Conservation (phyloP, 1,139 yeast genomes). For the Hyphopichia fennica region DNA sequence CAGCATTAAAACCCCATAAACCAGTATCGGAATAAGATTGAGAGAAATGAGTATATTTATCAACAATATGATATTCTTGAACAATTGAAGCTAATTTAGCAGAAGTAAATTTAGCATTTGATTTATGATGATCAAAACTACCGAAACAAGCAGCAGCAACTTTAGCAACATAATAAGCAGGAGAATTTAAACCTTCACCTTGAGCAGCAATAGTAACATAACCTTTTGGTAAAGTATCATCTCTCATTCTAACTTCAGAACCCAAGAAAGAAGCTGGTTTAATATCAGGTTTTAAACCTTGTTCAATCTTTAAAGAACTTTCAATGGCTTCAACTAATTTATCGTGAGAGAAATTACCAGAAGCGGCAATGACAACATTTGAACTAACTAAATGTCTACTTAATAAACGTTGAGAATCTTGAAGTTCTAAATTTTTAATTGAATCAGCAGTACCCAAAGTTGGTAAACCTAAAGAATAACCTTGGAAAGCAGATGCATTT, state of each 20-base stretch:
- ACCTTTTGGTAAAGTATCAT: slow-evolving; percentile 80
- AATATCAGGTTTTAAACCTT: slow-evolving; percentile 56
- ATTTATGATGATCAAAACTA: slow-evolving; percentile 51
- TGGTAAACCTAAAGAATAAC: slow-evolving; percentile 76
- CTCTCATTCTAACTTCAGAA: slow-evolving; percentile 84
- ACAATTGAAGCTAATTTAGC: slow-evolving; percentile 80
- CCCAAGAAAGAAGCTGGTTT: slow-evolving; percentile 69
- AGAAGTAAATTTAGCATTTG: slow-evolving; percentile 68
- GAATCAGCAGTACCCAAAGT: slow-evolving; percentile 70
- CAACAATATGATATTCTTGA: slow-evolving; percentile 71
- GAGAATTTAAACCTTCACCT: slow-evolving; percentile 65
- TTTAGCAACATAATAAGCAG: slow-evolving; percentile 66
- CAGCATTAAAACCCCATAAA: slow-evolving; percentile 78
- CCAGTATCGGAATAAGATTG: slow-evolving; percentile 73
- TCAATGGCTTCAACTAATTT: slow-evolving; percentile 65
- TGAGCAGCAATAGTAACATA: slow-evolving; percentile 72
- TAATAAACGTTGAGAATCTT: slow-evolving; percentile 59
- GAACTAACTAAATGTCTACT: slow-evolving; percentile 57
- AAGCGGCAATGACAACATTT: slow-evolving; percentile 68
- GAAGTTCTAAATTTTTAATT: slow-evolving; percentile 52
- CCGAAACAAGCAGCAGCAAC: slow-evolving; percentile 77
- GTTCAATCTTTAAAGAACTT: slow-evolving; percentile 43
- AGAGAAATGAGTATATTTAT: slow-evolving; percentile 69
- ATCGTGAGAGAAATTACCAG: slow-evolving; percentile 73
- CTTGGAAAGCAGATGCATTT: slow-evolving; percentile 81